A percentile compares a stretch with the other conserved stretches of the same genome.
phyloP scores from a whole-genome alignment of 2,329 filamentous ascomycete genomes.

The Lasiodiplodia theobromae region DNA sequence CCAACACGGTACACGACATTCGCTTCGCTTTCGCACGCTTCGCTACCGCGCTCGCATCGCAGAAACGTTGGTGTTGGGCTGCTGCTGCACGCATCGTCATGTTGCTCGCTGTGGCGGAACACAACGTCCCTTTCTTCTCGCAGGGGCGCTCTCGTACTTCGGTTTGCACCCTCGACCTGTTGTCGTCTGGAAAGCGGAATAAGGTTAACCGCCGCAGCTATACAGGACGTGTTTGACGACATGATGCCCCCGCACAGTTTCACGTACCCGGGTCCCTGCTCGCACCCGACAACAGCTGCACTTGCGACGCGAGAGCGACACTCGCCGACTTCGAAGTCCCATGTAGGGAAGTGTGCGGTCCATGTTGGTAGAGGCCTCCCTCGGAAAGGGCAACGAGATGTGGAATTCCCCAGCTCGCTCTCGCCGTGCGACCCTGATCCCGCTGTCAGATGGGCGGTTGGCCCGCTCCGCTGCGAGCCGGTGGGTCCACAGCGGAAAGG shows the following conservation, averaged over 20 bases:
- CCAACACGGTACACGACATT: constrained; percentile 7
- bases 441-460: constrained; percentile 28
- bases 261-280: neutral
- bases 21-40: constrained; percentile 7
- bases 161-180: neutral
- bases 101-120: constrained; percentile 2
- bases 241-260: neutral
- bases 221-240: neutral
- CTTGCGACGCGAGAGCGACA: neutral
- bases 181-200: neutral
- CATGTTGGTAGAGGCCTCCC: neutral
- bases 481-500: constrained; percentile 16
- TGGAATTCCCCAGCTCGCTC: neutral
- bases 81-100: neutral
- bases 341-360: neutral
- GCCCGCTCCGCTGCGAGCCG: constrained; percentile 13
- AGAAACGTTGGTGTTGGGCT: constrained; percentile 4
- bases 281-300: neutral
- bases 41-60: constrained; percentile 13
- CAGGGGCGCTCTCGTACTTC: neutral
- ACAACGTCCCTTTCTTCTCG: constrained; percentile 4
- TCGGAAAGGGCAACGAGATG: constrained; percentile 18
- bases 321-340: neutral
- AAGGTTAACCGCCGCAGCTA: constrained; percentile 5
- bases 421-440: constrained; percentile 13